A percentile compares a stretch with the other conserved stretches of the same genome.
These are phyloP conservation scores for Coniochaeta sp. DNA, from an alignment of 2,329 filamentous ascomycete genomes.

Conservation along the genomic window DNA sequence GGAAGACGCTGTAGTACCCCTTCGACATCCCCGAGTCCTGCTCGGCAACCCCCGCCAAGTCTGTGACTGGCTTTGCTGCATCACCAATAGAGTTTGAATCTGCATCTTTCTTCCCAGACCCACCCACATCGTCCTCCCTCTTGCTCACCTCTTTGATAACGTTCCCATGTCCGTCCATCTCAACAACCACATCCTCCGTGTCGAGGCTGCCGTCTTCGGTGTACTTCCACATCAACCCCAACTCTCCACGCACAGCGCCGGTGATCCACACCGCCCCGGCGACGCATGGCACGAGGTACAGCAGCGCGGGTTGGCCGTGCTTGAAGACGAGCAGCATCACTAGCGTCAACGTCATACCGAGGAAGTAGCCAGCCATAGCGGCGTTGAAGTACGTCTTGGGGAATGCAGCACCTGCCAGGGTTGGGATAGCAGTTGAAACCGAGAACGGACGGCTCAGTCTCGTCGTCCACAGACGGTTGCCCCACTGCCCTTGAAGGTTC, in stretches of 20 bases:
- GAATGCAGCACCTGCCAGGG: slow-evolving; percentile 47
- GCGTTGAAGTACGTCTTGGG: slow-evolving; percentile 81
- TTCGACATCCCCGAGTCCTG: neutral
- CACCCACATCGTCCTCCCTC: slow-evolving; percentile 28
- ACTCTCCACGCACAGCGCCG: slow-evolving; percentile 62
- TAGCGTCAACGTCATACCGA: slow-evolving; percentile 72
- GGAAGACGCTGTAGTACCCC: neutral
- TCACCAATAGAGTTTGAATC: neutral
- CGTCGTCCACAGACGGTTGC: slow-evolving; percentile 72
- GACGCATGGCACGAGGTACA: slow-evolving; percentile 89
- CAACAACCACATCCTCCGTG: slow-evolving; percentile 46
- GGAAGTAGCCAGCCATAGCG: slow-evolving; percentile 66
- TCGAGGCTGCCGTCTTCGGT: slow-evolving; percentile 63
- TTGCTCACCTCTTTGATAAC: slow-evolving; percentile 28
- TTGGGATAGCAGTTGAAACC: slow-evolving; percentile 21
- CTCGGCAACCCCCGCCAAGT: neutral
- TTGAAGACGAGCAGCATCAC: slow-evolving; percentile 69
- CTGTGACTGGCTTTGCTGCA: neutral
- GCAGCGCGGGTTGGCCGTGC: slow-evolving; percentile 80
- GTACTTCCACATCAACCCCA: slow-evolving; percentile 72
- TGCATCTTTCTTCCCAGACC: slow-evolving; percentile 17
- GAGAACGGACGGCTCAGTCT: slow-evolving; percentile 18
- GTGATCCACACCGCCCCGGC: slow-evolving; percentile 69
- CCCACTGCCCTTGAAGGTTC: slow-evolving; percentile 68
- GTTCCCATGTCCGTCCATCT: slow-evolving; percentile 42